Percentiles rank a stretch among this genome's conserved stretches.
Conservation (phyloP, 2,329 filamentous ascomycete genomes). For the Biscogniauxia marginata region DNA sequence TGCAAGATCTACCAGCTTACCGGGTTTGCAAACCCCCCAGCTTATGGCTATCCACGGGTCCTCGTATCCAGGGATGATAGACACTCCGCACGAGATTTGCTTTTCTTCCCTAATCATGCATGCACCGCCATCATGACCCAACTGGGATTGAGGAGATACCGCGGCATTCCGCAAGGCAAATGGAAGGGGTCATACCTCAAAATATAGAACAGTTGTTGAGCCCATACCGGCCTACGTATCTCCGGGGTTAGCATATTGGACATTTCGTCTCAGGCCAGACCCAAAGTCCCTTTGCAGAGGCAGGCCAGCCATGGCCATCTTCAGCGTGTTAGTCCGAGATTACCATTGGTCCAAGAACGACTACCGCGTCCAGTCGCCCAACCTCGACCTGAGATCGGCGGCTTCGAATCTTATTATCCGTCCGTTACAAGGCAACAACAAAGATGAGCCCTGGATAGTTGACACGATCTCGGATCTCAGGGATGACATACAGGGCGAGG, state of each 20-base stretch:
- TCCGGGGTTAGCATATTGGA: background rate
- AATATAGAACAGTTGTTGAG: background rate
- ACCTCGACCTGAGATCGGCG: constrained; percentile 11
- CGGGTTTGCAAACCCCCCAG: background rate
- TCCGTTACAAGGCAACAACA: constrained; percentile 17
- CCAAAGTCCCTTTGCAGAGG: background rate
- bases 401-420: constrained; percentile 18
- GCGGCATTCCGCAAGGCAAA: background rate
- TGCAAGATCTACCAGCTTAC: background rate
- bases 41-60: background rate
- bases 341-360: constrained; percentile 23
- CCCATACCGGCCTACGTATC: background rate
- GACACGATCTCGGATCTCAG: constrained; percentile 9
- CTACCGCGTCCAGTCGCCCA: constrained; percentile 23
- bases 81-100: background rate
- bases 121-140: background rate
- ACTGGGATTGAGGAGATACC: background rate
- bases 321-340: constrained; percentile 21
- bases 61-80: background rate
- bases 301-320: background rate
- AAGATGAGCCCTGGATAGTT: constrained; percentile 21
- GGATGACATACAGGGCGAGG: constrained; percentile 9
- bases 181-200: background rate
- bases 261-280: background rate
- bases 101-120: background rate